phyloP scores from a whole-genome alignment of 768 basidiomycete genomes.

The Podaxis sp. region DNA sequence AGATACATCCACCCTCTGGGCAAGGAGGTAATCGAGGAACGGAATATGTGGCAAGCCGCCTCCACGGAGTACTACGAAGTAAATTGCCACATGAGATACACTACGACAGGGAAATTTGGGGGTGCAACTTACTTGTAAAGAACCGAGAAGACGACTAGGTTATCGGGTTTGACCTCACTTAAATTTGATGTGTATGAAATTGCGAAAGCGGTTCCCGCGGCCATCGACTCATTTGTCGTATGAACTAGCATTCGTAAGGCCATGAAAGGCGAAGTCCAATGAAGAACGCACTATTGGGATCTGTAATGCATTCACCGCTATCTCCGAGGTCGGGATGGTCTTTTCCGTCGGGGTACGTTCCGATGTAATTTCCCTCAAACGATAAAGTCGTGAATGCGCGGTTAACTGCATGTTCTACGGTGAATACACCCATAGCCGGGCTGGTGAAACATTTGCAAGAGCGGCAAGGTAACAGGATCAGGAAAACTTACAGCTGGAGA shows the following conservation, averaged over 20 bases:
- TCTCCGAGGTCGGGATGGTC: constrained; percentile 30
- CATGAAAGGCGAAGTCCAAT: background rate
- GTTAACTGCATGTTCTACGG: constrained; percentile 41
- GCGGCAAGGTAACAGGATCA: background rate
- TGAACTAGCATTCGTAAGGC: constrained; percentile 31
- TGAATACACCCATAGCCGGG: constrained; percentile 25
- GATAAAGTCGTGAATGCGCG: constrained; percentile 41
- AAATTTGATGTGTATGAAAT: constrained; percentile 44
- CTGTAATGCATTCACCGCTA: constrained; percentile 32
- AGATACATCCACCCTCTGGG: constrained; percentile 40
- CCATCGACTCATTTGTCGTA: constrained; percentile 43
- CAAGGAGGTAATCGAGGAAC: constrained; percentile 44
- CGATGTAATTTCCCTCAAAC: constrained; percentile 21
- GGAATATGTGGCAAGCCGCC: constrained; percentile 37
- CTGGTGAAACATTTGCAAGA: background rate
- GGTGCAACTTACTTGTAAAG: constrained; percentile 31
- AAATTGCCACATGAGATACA: background rate
- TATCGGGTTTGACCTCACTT: constrained; percentile 36
- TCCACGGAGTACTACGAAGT: constrained; percentile 39
- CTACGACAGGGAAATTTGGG: background rate
- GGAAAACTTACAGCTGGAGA: constrained; percentile 35
- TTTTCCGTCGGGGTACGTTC: constrained; percentile 32
- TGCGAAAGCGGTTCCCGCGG: constrained; percentile 44
- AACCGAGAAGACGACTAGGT: constrained; percentile 43
- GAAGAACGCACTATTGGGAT: constrained; percentile 33